Conservation (phyloP, 495 filamentous ascomycete species). For the Xylaria sp. region DNA sequence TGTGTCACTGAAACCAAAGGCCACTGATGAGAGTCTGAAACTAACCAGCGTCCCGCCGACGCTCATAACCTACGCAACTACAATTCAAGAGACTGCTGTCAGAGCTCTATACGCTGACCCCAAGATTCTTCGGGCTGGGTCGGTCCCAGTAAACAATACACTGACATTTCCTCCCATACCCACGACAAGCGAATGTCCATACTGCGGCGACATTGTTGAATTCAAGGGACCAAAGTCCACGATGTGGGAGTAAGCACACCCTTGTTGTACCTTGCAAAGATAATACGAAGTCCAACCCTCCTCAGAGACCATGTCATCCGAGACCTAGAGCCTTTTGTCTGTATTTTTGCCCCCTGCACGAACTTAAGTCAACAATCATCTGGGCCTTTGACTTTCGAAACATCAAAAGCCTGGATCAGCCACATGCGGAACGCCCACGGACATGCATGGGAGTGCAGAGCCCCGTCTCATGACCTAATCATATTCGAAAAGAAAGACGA, state of each 20-base stretch:
- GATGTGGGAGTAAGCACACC: constrained; percentile 20
- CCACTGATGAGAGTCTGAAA: constrained; percentile 25
- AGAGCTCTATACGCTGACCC: constrained; percentile 40
- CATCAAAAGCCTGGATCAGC: constrained; percentile 43
- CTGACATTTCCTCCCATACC: constrained; percentile 45
- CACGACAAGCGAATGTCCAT: constrained; percentile 39
- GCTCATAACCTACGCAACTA: constrained; percentile 44
- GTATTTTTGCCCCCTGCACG: constrained; percentile 38
- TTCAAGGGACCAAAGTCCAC: constrained; percentile 36
- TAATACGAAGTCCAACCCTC: constrained; percentile 20
- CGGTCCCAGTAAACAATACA: constrained; percentile 44
- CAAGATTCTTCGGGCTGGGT: constrained; percentile 42
- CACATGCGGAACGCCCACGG: constrained; percentile 47
- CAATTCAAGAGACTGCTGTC: constrained; percentile 44
- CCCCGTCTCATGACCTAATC: constrained; percentile 46
- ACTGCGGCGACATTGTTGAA: constrained; percentile 45
- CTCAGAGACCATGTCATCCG: constrained; percentile 41
- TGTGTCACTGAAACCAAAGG: constrained; percentile 35
- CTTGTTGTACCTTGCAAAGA: no score
- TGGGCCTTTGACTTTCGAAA: constrained; percentile 42
- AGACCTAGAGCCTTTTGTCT: constrained; percentile 45
- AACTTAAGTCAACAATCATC: constrained; percentile 34
- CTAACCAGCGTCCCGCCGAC: constrained; percentile 26
- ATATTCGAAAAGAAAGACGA: no score
- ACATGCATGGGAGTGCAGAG: constrained; percentile 44